phyloP scores from a whole-genome alignment of 345 rosid genomes.

The Eucalyptus viminalis region DNA sequence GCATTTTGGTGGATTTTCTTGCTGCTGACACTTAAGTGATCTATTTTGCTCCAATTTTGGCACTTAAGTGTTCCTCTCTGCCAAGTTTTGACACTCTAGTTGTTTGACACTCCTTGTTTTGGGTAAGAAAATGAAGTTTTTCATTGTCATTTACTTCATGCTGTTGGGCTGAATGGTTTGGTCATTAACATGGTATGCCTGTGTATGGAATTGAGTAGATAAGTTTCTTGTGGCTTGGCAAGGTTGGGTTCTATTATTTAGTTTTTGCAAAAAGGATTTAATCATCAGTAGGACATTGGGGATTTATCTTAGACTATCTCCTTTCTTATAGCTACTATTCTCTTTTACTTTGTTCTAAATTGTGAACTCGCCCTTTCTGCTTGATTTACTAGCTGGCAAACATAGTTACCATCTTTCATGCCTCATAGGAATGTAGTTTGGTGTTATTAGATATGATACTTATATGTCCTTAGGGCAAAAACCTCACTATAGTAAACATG shows the following conservation, averaged over 20 bases:
- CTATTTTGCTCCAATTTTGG: too few species aligned
- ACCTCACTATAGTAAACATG: neutral
- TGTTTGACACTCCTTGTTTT: fast-evolving
- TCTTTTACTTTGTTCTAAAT: neutral
- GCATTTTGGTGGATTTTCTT: too few species aligned
- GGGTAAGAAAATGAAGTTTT: neutral
- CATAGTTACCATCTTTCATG: neutral
- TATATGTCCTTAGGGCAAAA: neutral
- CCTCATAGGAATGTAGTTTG: neutral
- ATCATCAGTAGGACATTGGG: neutral
- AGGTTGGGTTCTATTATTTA: too few species aligned
- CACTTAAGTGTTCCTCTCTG: too few species aligned
- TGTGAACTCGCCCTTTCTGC: neutral
- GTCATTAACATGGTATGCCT: neutral
- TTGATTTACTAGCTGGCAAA: neutral
- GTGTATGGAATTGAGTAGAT: neutral
- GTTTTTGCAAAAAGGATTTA: neutral
- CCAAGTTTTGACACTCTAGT: too few species aligned
- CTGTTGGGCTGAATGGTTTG: neutral
- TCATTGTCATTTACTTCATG: neutral
- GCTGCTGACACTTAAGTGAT: fast-evolving
- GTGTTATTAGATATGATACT: neutral
- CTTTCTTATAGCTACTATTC: neutral
- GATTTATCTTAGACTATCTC: neutral
- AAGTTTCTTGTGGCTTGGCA: neutral